Conservation (phyloP, 139 green algal species). For the Nannochloris sp. region DNA sequence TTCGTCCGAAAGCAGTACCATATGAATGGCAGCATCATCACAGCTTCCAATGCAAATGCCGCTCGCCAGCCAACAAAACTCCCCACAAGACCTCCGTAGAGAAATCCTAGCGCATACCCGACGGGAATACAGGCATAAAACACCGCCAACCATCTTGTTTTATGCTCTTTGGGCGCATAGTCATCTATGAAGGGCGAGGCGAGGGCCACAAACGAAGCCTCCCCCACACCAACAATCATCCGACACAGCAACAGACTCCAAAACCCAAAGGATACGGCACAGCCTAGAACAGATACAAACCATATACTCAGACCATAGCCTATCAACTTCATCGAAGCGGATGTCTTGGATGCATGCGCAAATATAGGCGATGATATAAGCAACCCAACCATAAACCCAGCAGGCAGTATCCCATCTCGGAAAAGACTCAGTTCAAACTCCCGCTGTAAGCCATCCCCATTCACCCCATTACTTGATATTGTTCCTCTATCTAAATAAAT, state of each 20-base stretch:
- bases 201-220: slow-evolving; percentile 88
- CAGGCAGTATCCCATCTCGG: slow-evolving; percentile 76
- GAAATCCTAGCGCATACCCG: slow-evolving; percentile 71
- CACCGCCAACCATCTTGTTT: slow-evolving; percentile 72
- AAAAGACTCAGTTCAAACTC: slow-evolving; percentile 76
- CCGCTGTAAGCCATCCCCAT: slow-evolving; percentile 54
- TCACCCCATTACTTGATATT: slow-evolving; percentile 87
- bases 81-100: slow-evolving; percentile 59
- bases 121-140: slow-evolving; percentile 93
- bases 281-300: slow-evolving; percentile 56
- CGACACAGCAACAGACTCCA: slow-evolving; percentile 49
- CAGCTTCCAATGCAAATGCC: slow-evolving; percentile 72
- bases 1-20: slow-evolving; percentile 36
- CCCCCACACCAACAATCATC: slow-evolving; percentile 78
- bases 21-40: slow-evolving; percentile 74
- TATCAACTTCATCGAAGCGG: slow-evolving; percentile 66
- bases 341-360: slow-evolving; percentile 59
- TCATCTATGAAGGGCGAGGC: slow-evolving; percentile 95
- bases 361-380: slow-evolving; percentile 85
- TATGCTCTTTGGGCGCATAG: slow-evolving; percentile 55
- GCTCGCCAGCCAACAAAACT: slow-evolving; percentile 58
- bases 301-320: slow-evolving; percentile 77
- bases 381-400: slow-evolving; percentile 90
- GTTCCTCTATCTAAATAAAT: slow-evolving; percentile 89
- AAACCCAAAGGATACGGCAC: slow-evolving; percentile 53